Conservation (phyloP, 139 green algal genomes). For the Closterium sp. region DNA sequence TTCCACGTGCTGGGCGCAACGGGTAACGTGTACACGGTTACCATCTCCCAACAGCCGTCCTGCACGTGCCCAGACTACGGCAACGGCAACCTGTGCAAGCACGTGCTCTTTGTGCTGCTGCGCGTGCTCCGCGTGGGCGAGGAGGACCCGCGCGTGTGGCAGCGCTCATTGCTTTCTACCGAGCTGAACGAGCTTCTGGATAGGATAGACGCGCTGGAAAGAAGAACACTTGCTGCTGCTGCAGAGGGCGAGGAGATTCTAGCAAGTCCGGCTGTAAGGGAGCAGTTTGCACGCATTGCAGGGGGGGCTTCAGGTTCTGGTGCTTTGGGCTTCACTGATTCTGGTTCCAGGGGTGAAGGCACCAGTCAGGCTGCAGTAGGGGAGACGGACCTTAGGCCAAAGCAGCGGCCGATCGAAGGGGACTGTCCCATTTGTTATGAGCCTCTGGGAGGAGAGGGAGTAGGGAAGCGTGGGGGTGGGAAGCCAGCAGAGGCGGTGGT, state of each 20-base stretch:
- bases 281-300: background rate
- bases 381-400: background rate
- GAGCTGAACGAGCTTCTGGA: constrained; percentile 52
- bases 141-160: constrained; percentile 67
- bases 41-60: background rate
- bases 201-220: background rate
- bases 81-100: constrained; percentile 72
- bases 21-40: constrained; percentile 34
- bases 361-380: background rate
- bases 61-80: constrained; percentile 68
- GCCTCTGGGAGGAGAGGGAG: constrained; percentile 30
- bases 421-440: constrained; percentile 66
- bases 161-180: constrained; percentile 52
- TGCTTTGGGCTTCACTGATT: background rate
- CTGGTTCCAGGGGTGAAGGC: background rate
- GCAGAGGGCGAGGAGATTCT: background rate
- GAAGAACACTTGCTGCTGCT: background rate
- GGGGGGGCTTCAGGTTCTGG: background rate
- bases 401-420: constrained; percentile 49
- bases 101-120: constrained; percentile 74
- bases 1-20: constrained; percentile 22
- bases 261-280: background rate
- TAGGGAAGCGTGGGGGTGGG: constrained; percentile 27
- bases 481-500: constrained; percentile 41
- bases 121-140: constrained; percentile 58